Evolutionary conservation across 208 protist genomes (phyloP), one percentile per base, ranked within the genome.

Genomic region (Strigomonas oncopelti): DNA sequence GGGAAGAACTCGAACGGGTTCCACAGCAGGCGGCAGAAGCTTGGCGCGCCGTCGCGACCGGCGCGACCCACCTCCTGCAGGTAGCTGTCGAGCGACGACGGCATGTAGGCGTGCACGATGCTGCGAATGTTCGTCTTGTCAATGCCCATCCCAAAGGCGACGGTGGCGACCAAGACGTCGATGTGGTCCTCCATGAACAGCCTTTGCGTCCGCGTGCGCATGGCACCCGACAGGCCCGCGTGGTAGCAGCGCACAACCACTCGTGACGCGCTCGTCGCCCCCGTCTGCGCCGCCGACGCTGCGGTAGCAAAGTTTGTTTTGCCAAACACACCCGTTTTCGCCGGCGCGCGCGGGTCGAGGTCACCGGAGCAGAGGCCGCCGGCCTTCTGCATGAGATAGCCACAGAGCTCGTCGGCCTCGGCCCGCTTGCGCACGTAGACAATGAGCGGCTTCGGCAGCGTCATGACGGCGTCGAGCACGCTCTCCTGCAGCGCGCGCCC

Each of bases 61-160:
- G 97, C 97, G 51, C 98, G 85, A 27, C 98, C 98, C 66, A 84
- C 97, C 72, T 99, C 98, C 69, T 99, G 98, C 75, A 98, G 98
- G 75, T 99, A 99, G 11, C 87, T 94, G 78, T 99, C 98, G 51
- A 99, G 86, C 8, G 84, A 97, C 80, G 98, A 98, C 0, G 98
- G 97, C 71, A 99, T 88, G 13, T 89, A 78, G 13, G 96, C 87
- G 84, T 99, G 98, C 56, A 99, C 91, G 36, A 99, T 97, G 73
- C 96, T 98, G 53, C 98, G 91, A 5, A 99, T 97, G 70, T 99
- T 94, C 5, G 95, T 90, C 62, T 99, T 99, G 78, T 99, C 97
- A 70, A 99, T 98, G 61, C 96, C 98, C 97, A 99, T 99, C 28
- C 97, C 98, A 74, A 99, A 99, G 24, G 98, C 98, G 55, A 99